Conservation (phyloP, 192 early-diverging fungal genomes). For the Coemansia sp. region DNA sequence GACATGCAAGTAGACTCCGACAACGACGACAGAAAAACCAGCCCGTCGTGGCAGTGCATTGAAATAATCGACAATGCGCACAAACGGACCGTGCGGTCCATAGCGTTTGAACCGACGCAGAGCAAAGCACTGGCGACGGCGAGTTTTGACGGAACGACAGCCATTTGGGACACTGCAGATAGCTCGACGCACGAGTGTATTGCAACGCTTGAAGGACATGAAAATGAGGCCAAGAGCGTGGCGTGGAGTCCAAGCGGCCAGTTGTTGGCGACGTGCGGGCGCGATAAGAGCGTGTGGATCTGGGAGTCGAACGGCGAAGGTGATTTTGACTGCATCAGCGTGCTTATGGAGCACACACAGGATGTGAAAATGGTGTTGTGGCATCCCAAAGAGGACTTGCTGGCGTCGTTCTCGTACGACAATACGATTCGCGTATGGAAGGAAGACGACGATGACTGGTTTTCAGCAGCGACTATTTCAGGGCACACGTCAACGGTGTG, state of each 20-base stretch:
- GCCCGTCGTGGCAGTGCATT: constrained; percentile 64
- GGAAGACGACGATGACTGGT: constrained; percentile 98
- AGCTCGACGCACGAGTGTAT: constrained; percentile 76
- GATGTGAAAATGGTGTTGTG: constrained; percentile 95
- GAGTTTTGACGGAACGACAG: constrained; percentile 91
- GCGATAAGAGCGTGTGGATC: constrained; percentile 99
- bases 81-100: constrained; percentile 87
- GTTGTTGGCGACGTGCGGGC: constrained; percentile 88
- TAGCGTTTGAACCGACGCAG: constrained; percentile 73
- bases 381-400: constrained; percentile 83
- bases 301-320: constrained; percentile 85
- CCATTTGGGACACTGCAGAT: constrained; percentile 81
- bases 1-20: constrained; percentile 6
- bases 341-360: constrained; percentile 93
- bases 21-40: constrained; percentile 6
- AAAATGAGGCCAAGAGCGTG: constrained; percentile 96
- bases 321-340: constrained; percentile 95
- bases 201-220: constrained; percentile 95
- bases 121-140: constrained; percentile 77
- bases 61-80: constrained; percentile 81
- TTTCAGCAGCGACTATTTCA: constrained; percentile 78
- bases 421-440: constrained; percentile 92
- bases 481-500: constrained; percentile 93
- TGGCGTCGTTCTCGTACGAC: constrained; percentile 90
- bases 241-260: constrained; percentile 81